Conservation (phyloP, 1,139 yeast genomes). For the Meyerozyma athensensis region DNA sequence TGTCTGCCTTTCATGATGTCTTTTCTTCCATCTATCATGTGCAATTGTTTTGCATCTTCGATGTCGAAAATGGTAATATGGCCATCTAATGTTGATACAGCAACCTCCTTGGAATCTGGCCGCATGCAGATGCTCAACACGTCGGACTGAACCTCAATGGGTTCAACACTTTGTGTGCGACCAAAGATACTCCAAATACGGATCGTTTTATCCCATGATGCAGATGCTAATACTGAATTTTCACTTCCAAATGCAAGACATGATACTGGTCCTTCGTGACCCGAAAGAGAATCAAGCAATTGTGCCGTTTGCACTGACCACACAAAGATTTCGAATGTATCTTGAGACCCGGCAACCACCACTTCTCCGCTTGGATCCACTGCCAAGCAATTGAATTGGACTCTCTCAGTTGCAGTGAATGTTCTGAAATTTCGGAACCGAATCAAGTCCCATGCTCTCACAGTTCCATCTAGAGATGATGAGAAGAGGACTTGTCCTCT, state of each 20-base stretch:
- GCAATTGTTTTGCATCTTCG: slow-evolving; percentile 74
- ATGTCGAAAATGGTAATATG: slow-evolving; percentile 80
- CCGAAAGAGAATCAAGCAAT: slow-evolving; percentile 77
- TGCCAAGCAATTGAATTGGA: slow-evolving; percentile 85
- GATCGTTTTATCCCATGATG: slow-evolving; percentile 95
- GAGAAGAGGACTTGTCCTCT: slow-evolving; percentile 88
- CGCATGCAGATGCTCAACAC: slow-evolving; percentile 81
- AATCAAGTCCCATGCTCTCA: slow-evolving; percentile 93
- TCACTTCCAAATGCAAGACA: slow-evolving; percentile 83
- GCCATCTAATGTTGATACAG: slow-evolving; percentile 88
- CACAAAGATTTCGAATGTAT: slow-evolving; percentile 83
- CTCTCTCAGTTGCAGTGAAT: slow-evolving; percentile 83
- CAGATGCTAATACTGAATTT: slow-evolving; percentile 75
- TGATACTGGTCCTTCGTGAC: slow-evolving; percentile 96
- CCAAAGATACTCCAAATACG: slow-evolving; percentile 92
- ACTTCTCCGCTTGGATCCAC: slow-evolving; percentile 98
- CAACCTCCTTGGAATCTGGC: slow-evolving; percentile 88
- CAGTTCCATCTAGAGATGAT: slow-evolving; percentile 92
- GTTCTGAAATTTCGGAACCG: slow-evolving; percentile 93
- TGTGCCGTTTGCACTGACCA: slow-evolving; percentile 99
- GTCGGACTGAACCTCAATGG: slow-evolving; percentile 79
- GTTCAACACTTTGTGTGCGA: slow-evolving; percentile 82
- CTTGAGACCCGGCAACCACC: slow-evolving; percentile 91
- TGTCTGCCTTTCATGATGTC: slow-evolving; percentile 90
- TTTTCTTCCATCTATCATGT: slow-evolving; percentile 77